A percentile compares a stretch with the other conserved stretches of the same genome.
These are phyloP conservation scores for Vitis rotundifolia DNA, from an alignment of 164 flowering plant genomes.

Conservation along the genomic window DNA sequence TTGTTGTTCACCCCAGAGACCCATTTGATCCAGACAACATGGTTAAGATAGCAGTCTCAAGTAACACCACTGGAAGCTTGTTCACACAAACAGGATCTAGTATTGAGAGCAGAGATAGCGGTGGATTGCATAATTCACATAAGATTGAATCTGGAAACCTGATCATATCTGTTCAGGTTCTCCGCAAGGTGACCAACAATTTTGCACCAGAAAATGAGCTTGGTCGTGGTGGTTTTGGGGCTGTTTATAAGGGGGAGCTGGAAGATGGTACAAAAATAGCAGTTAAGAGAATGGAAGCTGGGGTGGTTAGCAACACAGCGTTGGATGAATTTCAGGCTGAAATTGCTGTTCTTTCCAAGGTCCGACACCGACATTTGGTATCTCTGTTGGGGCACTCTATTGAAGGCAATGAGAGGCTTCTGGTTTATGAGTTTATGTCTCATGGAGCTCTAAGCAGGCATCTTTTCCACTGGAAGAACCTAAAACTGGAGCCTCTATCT, in stretches of 20 bases:
- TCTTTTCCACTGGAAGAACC: constrained; percentile 68
- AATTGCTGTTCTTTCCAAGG: constrained; percentile 77
- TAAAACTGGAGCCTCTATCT: constrained; percentile 63
- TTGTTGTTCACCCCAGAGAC: constrained; percentile 62
- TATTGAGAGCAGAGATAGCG: constrained; percentile 36
- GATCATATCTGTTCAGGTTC: constrained; percentile 64
- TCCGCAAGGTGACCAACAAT: constrained; percentile 61
- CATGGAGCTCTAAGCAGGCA: constrained; percentile 79
- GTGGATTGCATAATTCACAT: constrained; percentile 31
- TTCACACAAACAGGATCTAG: constrained; percentile 33
- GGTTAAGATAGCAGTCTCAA: constrained; percentile 52
- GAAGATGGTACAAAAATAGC: constrained; percentile 76
- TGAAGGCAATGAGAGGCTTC: constrained; percentile 70
- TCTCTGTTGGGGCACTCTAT: constrained; percentile 67
- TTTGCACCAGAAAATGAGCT: constrained; percentile 69
- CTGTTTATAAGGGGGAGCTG: constrained; percentile 71
- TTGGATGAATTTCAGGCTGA: constrained; percentile 78
- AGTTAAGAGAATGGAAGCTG: constrained; percentile 84
- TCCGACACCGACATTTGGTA: constrained; percentile 78
- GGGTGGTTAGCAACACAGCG: constrained; percentile 52
- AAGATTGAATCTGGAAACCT: constrained; percentile 54
- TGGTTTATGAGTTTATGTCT: constrained; percentile 78
- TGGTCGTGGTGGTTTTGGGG: constrained; percentile 84
- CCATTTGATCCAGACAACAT: constrained; percentile 51
- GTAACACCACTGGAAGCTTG: constrained; percentile 30